A percentile compares a stretch with the other conserved stretches of the same genome.
phyloP scores from a whole-genome alignment of 441 rosid genomes.

The Populus hybrid region DNA sequence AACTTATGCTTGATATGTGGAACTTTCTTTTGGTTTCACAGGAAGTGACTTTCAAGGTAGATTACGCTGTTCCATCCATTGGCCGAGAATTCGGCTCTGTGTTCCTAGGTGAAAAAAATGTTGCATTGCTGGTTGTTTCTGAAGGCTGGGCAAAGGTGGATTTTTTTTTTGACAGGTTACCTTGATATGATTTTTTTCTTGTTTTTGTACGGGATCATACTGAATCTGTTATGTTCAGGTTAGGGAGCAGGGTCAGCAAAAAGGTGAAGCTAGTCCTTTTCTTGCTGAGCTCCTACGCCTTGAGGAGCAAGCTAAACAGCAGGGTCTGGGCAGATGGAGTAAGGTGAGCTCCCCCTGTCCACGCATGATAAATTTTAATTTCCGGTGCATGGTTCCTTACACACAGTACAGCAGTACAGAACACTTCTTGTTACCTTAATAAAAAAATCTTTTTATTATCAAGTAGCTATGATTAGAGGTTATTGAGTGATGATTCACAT shows the following conservation, averaged over 20 bases:
- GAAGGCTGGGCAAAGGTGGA: conserved; percentile 92
- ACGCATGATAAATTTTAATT: not conserved
- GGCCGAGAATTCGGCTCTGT: conserved; percentile 84
- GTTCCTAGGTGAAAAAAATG: conserved; percentile 67
- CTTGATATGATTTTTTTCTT: not conserved
- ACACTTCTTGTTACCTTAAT: not conserved
- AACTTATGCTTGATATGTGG: not conserved
- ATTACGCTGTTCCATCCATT: conserved; percentile 65
- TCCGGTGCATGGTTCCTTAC: not conserved
- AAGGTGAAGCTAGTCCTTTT: conserved; percentile 82
- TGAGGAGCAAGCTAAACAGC: conserved; percentile 79
- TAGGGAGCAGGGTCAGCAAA: conserved; percentile 78
- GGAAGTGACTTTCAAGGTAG: conserved; percentile 90
- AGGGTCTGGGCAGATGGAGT: conserved; percentile 86
- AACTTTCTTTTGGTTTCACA: conserved; percentile 25
- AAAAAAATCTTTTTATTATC: not conserved
- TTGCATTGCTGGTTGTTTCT: conserved; percentile 59
- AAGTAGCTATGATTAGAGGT: not conserved
- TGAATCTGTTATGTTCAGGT: conserved; percentile 49
- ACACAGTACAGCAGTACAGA: not conserved
- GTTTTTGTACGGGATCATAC: conserved; percentile 3
- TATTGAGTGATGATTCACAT: not conserved
- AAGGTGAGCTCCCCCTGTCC: conserved; percentile 45
- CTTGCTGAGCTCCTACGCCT: conserved; percentile 57
- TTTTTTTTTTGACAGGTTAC: conserved; percentile 8